These are phyloP conservation scores for Candida insectorum DNA, from an alignment of 805 yeast species.

Conservation along the genomic window DNA sequence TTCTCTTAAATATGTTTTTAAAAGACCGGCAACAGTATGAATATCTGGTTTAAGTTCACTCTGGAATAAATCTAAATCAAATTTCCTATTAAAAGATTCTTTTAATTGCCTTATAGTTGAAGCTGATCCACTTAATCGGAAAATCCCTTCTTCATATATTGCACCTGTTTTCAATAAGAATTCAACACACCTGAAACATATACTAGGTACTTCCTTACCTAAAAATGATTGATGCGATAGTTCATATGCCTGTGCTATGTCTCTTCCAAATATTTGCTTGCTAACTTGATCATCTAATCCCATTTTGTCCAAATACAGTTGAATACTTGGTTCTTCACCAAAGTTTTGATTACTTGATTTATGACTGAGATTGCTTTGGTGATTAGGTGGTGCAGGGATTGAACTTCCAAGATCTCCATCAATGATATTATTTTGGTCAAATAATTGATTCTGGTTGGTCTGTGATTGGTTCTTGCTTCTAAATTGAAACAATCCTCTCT, in stretches of 20 bases:
- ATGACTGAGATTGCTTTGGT: constrained; percentile 4
- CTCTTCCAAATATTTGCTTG: constrained; percentile 61
- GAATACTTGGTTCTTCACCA: constrained; percentile 16
- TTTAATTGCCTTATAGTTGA: constrained; percentile 67
- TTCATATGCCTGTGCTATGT: constrained; percentile 48
- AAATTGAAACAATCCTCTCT: constrained; percentile 61
- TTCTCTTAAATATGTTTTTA: constrained; percentile 79
- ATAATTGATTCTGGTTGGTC: constrained; percentile 15
- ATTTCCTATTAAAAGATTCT: constrained; percentile 60
- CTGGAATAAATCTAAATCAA: constrained; percentile 64
- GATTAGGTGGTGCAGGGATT: constrained; percentile 1
- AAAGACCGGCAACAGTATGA: constrained; percentile 81
- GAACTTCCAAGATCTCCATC: constrained; percentile 3
- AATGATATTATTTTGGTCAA: constrained; percentile 4
- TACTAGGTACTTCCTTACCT: constrained; percentile 62
- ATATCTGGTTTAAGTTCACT: constrained; percentile 57
- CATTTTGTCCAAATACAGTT: constrained; percentile 32
- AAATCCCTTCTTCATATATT: constrained; percentile 84
- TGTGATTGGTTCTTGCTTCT: constrained; percentile 17
- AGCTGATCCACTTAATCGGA: constrained; percentile 86
- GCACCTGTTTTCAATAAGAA: constrained; percentile 66
- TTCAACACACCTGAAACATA: constrained; percentile 71
- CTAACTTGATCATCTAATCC: constrained; percentile 31
- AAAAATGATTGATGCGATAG: constrained; percentile 48
- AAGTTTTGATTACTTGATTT: constrained; percentile 1